Base-by-base conservation (phyloP, 495 filamentous ascomycete genomes). In the Xanthoparmelia taractica region DNA sequence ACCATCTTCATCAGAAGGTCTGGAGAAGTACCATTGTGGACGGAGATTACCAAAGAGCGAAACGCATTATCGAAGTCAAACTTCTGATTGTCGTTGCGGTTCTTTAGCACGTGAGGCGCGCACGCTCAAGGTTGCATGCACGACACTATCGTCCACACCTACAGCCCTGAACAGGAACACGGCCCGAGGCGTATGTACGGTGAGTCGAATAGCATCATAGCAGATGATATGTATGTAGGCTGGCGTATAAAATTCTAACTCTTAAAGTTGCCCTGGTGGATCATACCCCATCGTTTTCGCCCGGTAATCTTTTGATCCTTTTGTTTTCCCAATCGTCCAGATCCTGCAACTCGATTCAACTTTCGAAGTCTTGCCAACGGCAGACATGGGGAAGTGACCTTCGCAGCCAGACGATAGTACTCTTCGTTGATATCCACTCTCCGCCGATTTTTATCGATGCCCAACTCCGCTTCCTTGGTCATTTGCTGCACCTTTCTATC, bases 301-400 rank as follows among this genome's bases (percentile, higher is more conserved):
- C 95, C 34, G 86, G 80, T 61, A 97, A 82, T 68, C 95, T 80
- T 76, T 92, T 83, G 18, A 97, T 91, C 57, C 95, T 82, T 73
- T 90, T 94, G 72, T 96, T 92, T 73, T 99, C 95, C 95, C 95
- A 99, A 68, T 90, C 81, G 69, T 97, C 93, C 58, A 96, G 71
- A 73, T 97, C 92, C 75, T 97, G 95, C 36, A 87, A 88, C 65
- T 50, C 41, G 41, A 57, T 43, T 61, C 56, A 23, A 45, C 29
- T n/a, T 47, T 56, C 41, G 34, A 17, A 27, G 57, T 33, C 23
- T 27, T 17, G 12, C 18, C 17, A 25, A 43, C 54, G 20, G 31
- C 27, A 54, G 52, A 7, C 40, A 38, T 15, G 52, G 54, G 23
- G 64, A 64, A 29, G 43, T 54, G 50, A 48, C 52, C 61, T 58